phyloP scores from a whole-genome alignment of 2,329 filamentous ascomycete species.

The Lachnellula cervina region DNA sequence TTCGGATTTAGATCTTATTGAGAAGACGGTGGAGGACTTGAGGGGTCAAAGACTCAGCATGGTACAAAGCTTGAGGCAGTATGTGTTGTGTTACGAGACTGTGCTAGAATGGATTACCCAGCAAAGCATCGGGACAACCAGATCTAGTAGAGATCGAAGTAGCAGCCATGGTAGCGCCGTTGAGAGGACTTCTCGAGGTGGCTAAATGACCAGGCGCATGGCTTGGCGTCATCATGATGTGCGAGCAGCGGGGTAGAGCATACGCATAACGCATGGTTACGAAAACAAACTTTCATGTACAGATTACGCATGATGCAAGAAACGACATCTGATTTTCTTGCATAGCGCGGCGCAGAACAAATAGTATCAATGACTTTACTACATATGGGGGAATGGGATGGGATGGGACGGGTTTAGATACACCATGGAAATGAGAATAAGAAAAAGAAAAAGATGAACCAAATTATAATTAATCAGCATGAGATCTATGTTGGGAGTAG shows the following conservation, averaged over 20 bases:
- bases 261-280: not conserved
- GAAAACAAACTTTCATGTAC: not conserved
- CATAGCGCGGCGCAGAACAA: slow-evolving; percentile 1
- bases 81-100: slow-evolving; percentile 94
- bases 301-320: not conserved
- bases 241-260: no score
- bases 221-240: no score
- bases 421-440: not conserved
- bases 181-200: not conserved
- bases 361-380: not conserved
- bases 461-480: no score
- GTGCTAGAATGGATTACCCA: slow-evolving; percentile 76
- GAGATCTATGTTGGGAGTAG: no score
- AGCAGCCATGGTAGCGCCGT: slow-evolving; percentile 18
- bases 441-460: no score
- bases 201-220: not conserved
- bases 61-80: slow-evolving; percentile 92
- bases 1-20: slow-evolving; percentile 72
- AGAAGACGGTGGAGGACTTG: slow-evolving; percentile 87
- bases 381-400: not conserved
- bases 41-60: slow-evolving; percentile 84
- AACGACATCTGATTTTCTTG: not conserved
- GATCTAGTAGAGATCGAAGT: slow-evolving; percentile 16
- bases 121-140: slow-evolving; percentile 17
- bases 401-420: not conserved